Evolutionary conservation across 345 rosid genomes (phyloP), one percentile per base, ranked within the genome.

Genomic region (Abelmoschus esculentus): DNA sequence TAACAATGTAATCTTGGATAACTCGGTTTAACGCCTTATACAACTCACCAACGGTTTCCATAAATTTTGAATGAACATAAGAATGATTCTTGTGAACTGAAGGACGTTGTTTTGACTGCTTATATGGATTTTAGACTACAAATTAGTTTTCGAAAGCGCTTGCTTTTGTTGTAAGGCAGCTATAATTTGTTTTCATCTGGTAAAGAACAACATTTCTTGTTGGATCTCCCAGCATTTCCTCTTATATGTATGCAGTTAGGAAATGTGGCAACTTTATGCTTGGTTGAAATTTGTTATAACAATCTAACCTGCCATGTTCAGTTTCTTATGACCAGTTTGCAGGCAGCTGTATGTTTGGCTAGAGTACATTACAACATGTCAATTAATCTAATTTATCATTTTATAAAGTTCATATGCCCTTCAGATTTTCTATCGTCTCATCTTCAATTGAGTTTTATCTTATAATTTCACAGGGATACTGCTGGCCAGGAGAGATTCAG

Each of bases 401-500:
- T 70, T 18, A 19, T 13, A 42, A 2, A 14, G 12, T 66, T 36
- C 12, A 13, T 68, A 32, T n/a, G 29, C 44, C 31, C 19, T 49
- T 47, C 36, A 12, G 19, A 38, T 14, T 42, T 22, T 28, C 56
- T 7, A 7, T 26, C 28, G 19, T 18, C 15, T 61, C 31, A 8
- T 14, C 65, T 46, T 19, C 40, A 56, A 49, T 50, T 49, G 54
- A 34, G 53, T 58, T 63, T 63, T 47, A 34, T 68, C 4, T 70
- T 64, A 13, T 77, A 44, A 49, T 56, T 66, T 63, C 55, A 49
- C 78, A 92, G 96, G 98, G 98, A 93, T 76, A 93, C 98, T 61
- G 98, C 98, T 0, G 98, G 98, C 47, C 96, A 93, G 72, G 98
- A 93, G 87, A 89, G 98, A 65, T 93, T 93, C 65, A 77, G 98